These are phyloP conservation scores for Phytophthora litchii DNA, from an alignment of 352 stramenopile species.

Conservation along the genomic window DNA sequence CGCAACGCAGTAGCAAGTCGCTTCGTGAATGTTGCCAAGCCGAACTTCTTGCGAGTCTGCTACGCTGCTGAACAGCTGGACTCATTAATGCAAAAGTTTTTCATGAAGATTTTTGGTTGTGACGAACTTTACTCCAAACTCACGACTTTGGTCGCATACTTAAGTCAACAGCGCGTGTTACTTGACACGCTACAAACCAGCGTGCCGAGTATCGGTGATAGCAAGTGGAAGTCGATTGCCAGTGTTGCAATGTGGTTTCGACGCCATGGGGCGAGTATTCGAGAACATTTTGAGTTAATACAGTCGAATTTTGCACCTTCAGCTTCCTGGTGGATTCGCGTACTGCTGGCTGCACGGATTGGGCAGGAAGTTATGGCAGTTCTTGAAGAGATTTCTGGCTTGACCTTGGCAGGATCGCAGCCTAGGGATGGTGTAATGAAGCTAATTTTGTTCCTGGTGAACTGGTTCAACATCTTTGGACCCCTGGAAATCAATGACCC, in stretches of 20 bases:
- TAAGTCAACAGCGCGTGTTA: constrained; percentile 26
- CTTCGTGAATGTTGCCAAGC: constrained; percentile 25
- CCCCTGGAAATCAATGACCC: constrained; percentile 12
- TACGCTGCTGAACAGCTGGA: constrained; percentile 28
- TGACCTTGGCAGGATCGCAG: constrained; percentile 7
- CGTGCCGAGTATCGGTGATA: constrained; percentile 13
- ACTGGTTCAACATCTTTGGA: constrained; percentile 30
- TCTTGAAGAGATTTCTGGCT: constrained; percentile 25
- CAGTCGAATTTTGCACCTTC: constrained; percentile 16
- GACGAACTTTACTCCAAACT: constrained; percentile 29
- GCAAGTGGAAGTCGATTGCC: constrained; percentile 24
- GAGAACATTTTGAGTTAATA: constrained; percentile 19
- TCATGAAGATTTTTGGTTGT: constrained; percentile 20
- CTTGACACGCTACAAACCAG: constrained; percentile 25
- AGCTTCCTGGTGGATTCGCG: constrained; percentile 29
- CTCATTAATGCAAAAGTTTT: constrained; percentile 28
- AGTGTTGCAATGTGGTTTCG: constrained; percentile 28
- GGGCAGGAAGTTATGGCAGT: constrained; percentile 21
- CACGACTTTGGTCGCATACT: constrained; percentile 26
- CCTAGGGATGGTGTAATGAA: constrained; percentile 16
- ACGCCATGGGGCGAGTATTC: constrained; percentile 23
- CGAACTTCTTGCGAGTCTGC: constrained; percentile 28
- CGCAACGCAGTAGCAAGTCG: constrained; percentile 29
- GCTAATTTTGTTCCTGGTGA: constrained; percentile 12
- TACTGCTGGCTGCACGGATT: constrained; percentile 27